Percentiles rank a stretch among this genome's conserved stretches.
These are phyloP conservation scores for Seminavis robusta DNA, from an alignment of 108 stramenopile genomes.

Conservation along the genomic window DNA sequence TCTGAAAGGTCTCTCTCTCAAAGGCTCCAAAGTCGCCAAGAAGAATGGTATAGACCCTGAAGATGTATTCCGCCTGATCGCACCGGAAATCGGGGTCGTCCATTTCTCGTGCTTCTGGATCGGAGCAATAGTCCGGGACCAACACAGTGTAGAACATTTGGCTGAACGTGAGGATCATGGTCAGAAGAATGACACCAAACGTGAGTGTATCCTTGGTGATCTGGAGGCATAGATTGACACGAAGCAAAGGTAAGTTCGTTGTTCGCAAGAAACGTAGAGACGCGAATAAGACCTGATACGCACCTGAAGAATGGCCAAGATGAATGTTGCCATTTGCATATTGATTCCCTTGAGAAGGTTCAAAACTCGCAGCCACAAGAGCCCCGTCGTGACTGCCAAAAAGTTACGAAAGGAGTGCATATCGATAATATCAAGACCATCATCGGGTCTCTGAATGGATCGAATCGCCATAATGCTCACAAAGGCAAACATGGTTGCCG, in stretches of 20 bases:
- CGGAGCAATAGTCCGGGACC: conserved; percentile 35
- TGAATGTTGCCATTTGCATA: conserved; percentile 58
- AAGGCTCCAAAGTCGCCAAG: conserved; percentile 46
- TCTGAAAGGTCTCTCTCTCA: conserved; percentile 28
- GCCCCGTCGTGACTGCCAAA: conserved; percentile 49
- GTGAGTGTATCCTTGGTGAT: conserved; percentile 59
- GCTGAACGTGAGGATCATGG: conserved; percentile 43
- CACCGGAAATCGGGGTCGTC: conserved; percentile 10
- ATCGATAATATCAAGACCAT: conserved; percentile 22
- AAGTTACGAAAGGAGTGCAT: conserved; percentile 23
- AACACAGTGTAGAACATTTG: conserved; percentile 61
- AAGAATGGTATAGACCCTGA: conserved; percentile 43
- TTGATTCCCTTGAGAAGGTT: conserved; percentile 55
- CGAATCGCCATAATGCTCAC: conserved; percentile 39
- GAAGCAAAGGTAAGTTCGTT: background rate
- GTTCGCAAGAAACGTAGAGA: background rate
- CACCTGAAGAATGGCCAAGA: conserved; percentile 34
- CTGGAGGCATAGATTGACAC: conserved; percentile 5
- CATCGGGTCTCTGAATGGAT: conserved; percentile 9
- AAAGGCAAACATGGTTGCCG: conserved; percentile 37
- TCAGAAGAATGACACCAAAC: conserved; percentile 57
- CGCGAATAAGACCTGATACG: background rate
- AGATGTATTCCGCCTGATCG: conserved; percentile 47
- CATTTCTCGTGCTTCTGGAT: background rate
- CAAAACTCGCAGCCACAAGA: conserved; percentile 48